Base-by-base conservation (phyloP, 2,329 filamentous ascomycete species). In the Pseudovirgaria hyperparasitica region DNA sequence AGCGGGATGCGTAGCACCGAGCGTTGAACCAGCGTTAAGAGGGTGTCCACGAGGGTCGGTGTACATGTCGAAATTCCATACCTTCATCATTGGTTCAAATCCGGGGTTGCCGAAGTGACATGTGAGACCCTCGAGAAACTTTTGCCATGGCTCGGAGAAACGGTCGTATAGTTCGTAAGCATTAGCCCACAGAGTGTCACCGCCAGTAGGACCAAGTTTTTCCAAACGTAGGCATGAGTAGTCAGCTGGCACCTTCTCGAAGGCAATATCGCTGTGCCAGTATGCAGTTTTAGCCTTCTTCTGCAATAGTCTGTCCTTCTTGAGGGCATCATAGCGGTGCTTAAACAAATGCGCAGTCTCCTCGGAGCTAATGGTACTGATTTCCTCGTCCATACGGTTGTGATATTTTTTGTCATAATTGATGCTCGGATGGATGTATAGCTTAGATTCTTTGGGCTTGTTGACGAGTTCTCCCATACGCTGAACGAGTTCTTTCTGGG, bases 381-480 rank as follows among this genome's bases (percentile, higher is more conserved):
- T 56, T 25, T 58, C 42, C 23, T 47, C 40, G 24, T 55, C 54
- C 8, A 43, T 41, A 9, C 40, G 48, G 25, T 51, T 50, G 5
- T 50, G 45, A n/a, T n/a, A n/a, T 29, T 52, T 45, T 32, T 44
- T 43, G n/a, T 70, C 50, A 52, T 57, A 41, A 35, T 58, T 56
- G 10, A 54, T 42, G 16, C 76, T 46, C 0, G 72, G 72, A 38
- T 76, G 71, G 23, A 75, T 70, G 41, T 76, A 72, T 7, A 76
- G 52, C 14, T 58, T 58, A 0, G 69, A 72, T 0, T 62, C 63
- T 0, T 49, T 41, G 0, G 71, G 71, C 32, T 71, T 71, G 30
- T 70, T 69, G 0, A 65, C 60, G 1, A 74, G 57, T 42, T 72
- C 53, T 8, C 72, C 72, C 1, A 77, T 62, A 19, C 59, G 52